phyloP scores from a whole-genome alignment of 2,329 filamentous ascomycete species.

The Stagonosporopsis vannaccii region DNA sequence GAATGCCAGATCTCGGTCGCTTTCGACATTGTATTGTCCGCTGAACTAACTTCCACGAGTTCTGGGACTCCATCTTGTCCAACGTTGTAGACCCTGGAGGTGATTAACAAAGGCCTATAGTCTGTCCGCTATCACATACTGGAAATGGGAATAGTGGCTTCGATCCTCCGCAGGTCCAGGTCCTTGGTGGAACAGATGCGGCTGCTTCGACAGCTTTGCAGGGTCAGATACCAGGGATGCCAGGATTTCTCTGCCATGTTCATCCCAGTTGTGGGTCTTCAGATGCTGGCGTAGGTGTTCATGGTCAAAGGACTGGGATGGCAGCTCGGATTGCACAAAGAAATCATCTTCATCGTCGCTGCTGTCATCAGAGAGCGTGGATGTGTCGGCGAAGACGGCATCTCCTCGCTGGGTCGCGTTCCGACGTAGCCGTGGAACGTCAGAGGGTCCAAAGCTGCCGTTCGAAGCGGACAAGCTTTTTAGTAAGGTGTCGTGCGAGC shows the following conservation, averaged over 20 bases:
- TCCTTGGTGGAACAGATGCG: conserved; percentile 53
- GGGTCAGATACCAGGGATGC: conserved; percentile 54
- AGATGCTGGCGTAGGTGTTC: conserved; percentile 56
- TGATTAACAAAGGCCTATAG: not conserved
- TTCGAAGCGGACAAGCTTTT: conserved; percentile 40
- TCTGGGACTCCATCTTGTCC: conserved; percentile 55
- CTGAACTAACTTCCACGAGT: conserved; percentile 43
- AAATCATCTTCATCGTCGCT: conserved; percentile 47
- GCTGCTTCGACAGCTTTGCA: conserved; percentile 53
- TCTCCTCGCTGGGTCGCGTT: conserved; percentile 33
- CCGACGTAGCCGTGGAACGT: conserved; percentile 32
- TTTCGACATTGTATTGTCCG: conserved; percentile 45
- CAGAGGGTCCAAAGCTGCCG: conserved; percentile 36
- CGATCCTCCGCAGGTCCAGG: conserved; percentile 53
- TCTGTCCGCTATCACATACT: conserved; percentile 29
- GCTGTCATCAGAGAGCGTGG: conserved; percentile 45
- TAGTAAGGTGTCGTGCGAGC: conserved; percentile 41
- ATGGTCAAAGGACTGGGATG: conserved; percentile 51
- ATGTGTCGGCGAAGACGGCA: conserved; percentile 43
- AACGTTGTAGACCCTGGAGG: conserved; percentile 60
- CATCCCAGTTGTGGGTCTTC: conserved; percentile 53
- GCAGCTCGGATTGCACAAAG: conserved; percentile 51
- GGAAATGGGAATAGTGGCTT: conserved; percentile 58
- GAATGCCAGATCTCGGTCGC: conserved; percentile 43
- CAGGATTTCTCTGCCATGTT: conserved; percentile 52